A percentile compares a stretch with the other conserved stretches of the same genome.
These are phyloP conservation scores for Multifurca ochricompacta DNA, from an alignment of 768 basidiomycete genomes.

Conservation along the genomic window DNA sequence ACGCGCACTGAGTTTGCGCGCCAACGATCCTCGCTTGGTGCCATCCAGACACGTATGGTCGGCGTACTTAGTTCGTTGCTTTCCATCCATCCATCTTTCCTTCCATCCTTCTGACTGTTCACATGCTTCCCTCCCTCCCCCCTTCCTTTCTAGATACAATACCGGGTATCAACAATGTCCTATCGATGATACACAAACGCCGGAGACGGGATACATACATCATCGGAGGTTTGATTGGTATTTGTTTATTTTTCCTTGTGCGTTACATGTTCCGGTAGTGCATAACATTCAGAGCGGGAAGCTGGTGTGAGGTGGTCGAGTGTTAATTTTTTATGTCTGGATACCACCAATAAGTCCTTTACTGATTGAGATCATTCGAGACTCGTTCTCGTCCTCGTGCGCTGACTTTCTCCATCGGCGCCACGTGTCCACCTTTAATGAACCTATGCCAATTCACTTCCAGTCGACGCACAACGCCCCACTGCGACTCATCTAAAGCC, in stretches of 20 bases:
- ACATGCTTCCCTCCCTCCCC: no score
- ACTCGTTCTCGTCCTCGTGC: conserved; percentile 15
- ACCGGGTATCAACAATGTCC: conserved; percentile 88
- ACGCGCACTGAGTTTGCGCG: conserved; percentile 87
- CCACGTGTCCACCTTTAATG: conserved; percentile 38
- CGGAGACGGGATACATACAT: conserved; percentile 86
- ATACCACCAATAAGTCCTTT: conserved; percentile 11
- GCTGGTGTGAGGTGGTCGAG: no score
- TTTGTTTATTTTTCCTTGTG: conserved; percentile 60
- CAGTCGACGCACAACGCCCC: conserved; percentile 62
- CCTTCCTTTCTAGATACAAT: no score
- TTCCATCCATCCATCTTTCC: background rate
- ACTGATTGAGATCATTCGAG: no score
- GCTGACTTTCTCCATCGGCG: background rate
- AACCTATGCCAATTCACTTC: conserved; percentile 69
- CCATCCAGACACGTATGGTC: conserved; percentile 79
- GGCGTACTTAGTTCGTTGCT: conserved; percentile 61
- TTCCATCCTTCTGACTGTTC: background rate
- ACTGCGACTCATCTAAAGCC: conserved; percentile 30
- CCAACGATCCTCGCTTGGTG: conserved; percentile 66
- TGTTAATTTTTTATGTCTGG: conserved; percentile 1
- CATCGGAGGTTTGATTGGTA: conserved; percentile 80
- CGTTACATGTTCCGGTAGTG: conserved; percentile 36
- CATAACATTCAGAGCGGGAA: background rate
- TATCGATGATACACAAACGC: conserved; percentile 89